Evolutionary conservation across 257 asterid species (phyloP).

Genomic region (Ilex asprella): DNA sequence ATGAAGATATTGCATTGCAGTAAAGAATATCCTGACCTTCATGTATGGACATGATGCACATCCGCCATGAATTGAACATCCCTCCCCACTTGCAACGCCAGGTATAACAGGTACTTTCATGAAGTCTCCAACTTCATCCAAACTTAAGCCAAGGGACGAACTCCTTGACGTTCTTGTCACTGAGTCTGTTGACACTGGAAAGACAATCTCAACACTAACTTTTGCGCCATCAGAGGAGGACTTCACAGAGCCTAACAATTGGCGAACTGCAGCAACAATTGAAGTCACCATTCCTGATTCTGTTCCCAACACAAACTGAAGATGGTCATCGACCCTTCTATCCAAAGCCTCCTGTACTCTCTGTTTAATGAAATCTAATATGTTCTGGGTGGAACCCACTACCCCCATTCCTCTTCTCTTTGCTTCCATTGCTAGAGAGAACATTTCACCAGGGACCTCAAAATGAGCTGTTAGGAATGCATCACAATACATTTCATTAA

Average conservation of each 20-base stretch:
- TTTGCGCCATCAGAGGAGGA: slow-evolving; percentile 31
- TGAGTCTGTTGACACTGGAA: slow-evolving; percentile 92
- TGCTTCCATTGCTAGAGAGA: slow-evolving; percentile 89
- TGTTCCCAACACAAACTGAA: slow-evolving; percentile 92
- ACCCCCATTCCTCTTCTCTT: slow-evolving; percentile 94
- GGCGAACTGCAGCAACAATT: slow-evolving; percentile 70
- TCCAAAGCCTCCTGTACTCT: slow-evolving; percentile 69
- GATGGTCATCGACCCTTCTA: slow-evolving; percentile 78
- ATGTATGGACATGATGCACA: slow-evolving; percentile 99
- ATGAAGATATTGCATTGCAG: neutral
- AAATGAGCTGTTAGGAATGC: slow-evolving; percentile 95
- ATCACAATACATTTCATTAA: slow-evolving; percentile 82
- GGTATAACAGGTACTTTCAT: slow-evolving; percentile 54
- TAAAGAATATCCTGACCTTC: slow-evolving; percentile 55
- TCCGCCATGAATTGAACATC: slow-evolving; percentile 99
- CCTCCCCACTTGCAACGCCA: slow-evolving; percentile 92
- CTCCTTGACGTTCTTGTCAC: slow-evolving; percentile 43
- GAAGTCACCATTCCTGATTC: slow-evolving; percentile 98
- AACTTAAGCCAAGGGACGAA: slow-evolving; percentile 24
- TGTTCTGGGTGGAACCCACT: slow-evolving; percentile 87
- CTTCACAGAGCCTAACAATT: slow-evolving; percentile 39
- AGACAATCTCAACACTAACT: slow-evolving; percentile 80
- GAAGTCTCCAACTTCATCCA: slow-evolving; percentile 29
- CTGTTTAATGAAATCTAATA: slow-evolving; percentile 78
- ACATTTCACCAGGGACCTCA: slow-evolving; percentile 99